These are phyloP conservation scores for Thalassiosira hispida DNA, from an alignment of 352 stramenopile species.

Conservation along the genomic window DNA sequence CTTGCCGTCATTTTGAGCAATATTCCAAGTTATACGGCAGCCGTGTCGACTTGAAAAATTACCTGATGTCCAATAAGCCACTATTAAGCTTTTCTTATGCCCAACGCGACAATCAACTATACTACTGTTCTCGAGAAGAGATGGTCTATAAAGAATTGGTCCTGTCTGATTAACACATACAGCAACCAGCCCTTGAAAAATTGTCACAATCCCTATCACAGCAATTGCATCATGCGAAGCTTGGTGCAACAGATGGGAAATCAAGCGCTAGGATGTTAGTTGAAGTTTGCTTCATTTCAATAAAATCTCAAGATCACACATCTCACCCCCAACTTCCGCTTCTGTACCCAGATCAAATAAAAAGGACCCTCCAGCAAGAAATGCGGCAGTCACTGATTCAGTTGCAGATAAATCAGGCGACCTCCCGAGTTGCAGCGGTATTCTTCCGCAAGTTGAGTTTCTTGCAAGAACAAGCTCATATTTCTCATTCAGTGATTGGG, in stretches of 20 bases:
- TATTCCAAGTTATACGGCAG: conserved; percentile 44
- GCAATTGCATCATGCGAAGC: conserved; percentile 15
- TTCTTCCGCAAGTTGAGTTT: conserved; percentile 23
- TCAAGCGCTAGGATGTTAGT: background rate
- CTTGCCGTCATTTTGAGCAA: conserved; percentile 51
- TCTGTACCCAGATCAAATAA: conserved; percentile 36
- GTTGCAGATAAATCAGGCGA: conserved; percentile 12
- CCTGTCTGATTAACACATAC: conserved; percentile 31
- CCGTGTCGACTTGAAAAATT: conserved; percentile 22
- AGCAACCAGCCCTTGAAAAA: conserved; percentile 46
- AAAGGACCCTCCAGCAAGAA: conserved; percentile 55
- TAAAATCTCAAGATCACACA: background rate
- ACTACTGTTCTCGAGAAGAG: conserved; percentile 4
- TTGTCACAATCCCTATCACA: conserved; percentile 45
- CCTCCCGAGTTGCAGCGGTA: conserved; percentile 16
- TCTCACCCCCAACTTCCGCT: conserved; percentile 15
- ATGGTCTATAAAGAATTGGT: conserved; percentile 28
- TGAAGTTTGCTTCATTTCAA: background rate
- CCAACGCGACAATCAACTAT: background rate
- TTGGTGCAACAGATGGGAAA: conserved; percentile 4
- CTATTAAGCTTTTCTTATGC: conserved; percentile 24
- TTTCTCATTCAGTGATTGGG: conserved; percentile 6
- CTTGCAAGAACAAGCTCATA: conserved; percentile 33
- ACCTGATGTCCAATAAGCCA: conserved; percentile 40
- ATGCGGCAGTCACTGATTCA: conserved; percentile 44